Base-by-base conservation (phyloP, 352 stramenopile species). In the Phytophthora citrophthora region DNA sequence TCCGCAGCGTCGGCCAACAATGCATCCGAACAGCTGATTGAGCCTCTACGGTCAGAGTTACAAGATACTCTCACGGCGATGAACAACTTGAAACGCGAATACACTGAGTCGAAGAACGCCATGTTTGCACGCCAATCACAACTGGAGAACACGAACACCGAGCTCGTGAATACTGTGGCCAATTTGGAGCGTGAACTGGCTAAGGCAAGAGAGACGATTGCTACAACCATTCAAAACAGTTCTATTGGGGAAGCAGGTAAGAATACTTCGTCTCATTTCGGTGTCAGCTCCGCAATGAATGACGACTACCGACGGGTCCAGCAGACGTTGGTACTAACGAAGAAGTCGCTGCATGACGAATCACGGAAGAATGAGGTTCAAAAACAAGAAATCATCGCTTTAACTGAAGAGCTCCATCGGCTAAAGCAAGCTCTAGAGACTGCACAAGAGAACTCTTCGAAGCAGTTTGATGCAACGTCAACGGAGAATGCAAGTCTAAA, bases 271-370 rank as follows among this genome's bases (percentile, higher is more conserved):
- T 51, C 45, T 39, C 41, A 59, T 45, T 66, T 64, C 41, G 54
- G 52, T 31, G 23, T 46, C 36, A 74, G 24, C n/a, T 49, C 47
- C 16, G 57, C 61, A 5, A 65, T 81, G 54, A 79, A 62, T 57
- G 80, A 91, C 0, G 84, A 93, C 46, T 82, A 89, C 46, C 69
- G 78, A 10, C 68, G 77, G 15, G 64, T 88, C 18, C 81, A 92
- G 55, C 82, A 92, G 36, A 79, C 75, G 47, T 65, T 93, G 15
- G 61, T 90, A 23, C 45, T 85, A 9, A 85, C 81, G 5, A 95
- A 94, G 70, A 95, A 95, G 58, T 68, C 70, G 11, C 54, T 95
- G 5, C 83, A 92, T 18, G 87, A 95, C 16, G 85, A 93, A 40
- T 74, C 68, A 8, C 74, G 75, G 15, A 89, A 83, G 55, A 89